A percentile compares a stretch with the other conserved stretches of the same genome.
These are phyloP conservation scores for Parascedosporium putredinis DNA, from an alignment of 2,329 filamentous ascomycete genomes.

Conservation along the genomic window DNA sequence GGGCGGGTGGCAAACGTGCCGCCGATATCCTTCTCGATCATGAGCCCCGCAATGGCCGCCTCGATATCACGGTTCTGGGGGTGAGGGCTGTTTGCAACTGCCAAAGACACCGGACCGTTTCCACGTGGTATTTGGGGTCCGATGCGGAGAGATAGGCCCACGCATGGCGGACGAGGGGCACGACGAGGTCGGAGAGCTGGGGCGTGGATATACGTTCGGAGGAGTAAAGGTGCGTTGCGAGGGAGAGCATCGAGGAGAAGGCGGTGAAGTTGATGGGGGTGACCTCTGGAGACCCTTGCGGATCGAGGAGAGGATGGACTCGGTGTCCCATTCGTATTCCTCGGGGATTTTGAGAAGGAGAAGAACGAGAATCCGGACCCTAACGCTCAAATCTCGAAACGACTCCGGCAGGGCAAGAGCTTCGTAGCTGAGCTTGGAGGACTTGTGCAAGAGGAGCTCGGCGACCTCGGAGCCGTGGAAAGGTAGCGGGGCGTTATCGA, in stretches of 20 bases:
- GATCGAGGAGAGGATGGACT: slow-evolving; percentile 39
- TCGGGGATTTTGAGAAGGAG: slow-evolving; percentile 42
- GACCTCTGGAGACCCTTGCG: slow-evolving; percentile 32
- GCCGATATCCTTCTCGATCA: slow-evolving; percentile 44
- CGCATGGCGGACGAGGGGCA: slow-evolving; percentile 57
- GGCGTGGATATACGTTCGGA: slow-evolving; percentile 38
- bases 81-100: slow-evolving; percentile 67
- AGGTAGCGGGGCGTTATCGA: slow-evolving; percentile 51
- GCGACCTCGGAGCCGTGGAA: slow-evolving; percentile 45
- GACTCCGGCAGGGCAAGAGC: slow-evolving; percentile 30
- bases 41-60: slow-evolving; percentile 60
- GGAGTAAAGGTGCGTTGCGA: slow-evolving; percentile 46
- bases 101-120: slow-evolving; percentile 80
- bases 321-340: slow-evolving; percentile 31
- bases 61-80: slow-evolving; percentile 63
- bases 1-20: slow-evolving; percentile 36
- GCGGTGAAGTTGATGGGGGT: slow-evolving; percentile 36
- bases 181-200: slow-evolving; percentile 53
- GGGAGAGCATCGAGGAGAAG: slow-evolving; percentile 48
- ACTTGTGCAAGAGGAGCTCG: slow-evolving; percentile 54
- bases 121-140: slow-evolving; percentile 87
- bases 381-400: slow-evolving; percentile 40
- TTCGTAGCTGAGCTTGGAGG: slow-evolving; percentile 39
- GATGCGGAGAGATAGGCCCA: slow-evolving; percentile 77
- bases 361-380: slow-evolving; percentile 48